Evolutionary conservation across 164 flowering plant species (phyloP), one percentile per base, ranked within the genome.

Genomic region (Cinnamomum micranthum): DNA sequence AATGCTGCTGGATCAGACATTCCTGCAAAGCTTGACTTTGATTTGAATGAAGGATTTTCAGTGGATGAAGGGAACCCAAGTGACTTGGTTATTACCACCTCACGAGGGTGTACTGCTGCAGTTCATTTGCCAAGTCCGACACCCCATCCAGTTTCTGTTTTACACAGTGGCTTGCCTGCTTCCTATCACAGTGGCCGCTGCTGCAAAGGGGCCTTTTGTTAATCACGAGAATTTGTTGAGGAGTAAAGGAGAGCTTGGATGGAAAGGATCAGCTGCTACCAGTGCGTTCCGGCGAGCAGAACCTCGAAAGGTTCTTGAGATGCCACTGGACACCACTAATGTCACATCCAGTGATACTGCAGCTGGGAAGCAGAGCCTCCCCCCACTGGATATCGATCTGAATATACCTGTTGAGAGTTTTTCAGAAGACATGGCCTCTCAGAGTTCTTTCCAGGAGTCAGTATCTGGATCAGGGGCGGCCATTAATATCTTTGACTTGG

Each of bases 191-290:
- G 90, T 93, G n/a, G 92, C 98, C 69, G 86, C 99, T 79, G 89
- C 99, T 66, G 95, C 97, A 25, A 95, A 91, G 76, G 94, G 98
- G 47, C 79, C 96, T 19, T 90, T 95, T 84, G 78, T 88, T 55
- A 97, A 93, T 25, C 92, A 91, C 0, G 94, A 91, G 31, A 85
- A 88, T 73, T 77, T 87, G 20, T 66, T 87, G 80, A 86, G 81
- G 81, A 84, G 77, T 66, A 74, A 74, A 65, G 90, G 84, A 50
- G 93, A 87, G 77, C 84, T 86, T 76, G 92, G 95, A 33, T 95
- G 99, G 99, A 95, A 91, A 76, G 99, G 99, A 23, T 92, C 98
- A 50, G 99, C 99, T 50, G 97, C 97, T 13, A 95, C 98, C 3
- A 95, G 99, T 85, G 99, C 99, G 9, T 95, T 95, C 78, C 88